These are phyloP conservation scores for Papiliotrema laurentii DNA, from an alignment of 1,284 basidiomycete genomes.

Conservation along the genomic window DNA sequence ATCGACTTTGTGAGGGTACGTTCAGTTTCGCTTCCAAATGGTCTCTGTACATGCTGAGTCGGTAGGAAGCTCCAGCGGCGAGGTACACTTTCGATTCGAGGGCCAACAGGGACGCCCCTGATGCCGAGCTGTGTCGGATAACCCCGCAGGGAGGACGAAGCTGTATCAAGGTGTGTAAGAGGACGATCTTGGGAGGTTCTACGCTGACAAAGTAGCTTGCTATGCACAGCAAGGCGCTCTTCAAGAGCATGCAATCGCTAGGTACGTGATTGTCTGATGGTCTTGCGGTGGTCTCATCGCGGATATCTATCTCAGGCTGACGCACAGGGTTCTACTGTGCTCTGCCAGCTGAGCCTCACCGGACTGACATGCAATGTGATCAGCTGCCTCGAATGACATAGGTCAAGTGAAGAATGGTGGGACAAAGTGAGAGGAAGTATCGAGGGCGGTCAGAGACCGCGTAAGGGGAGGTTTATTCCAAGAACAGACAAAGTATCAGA, in stretches of 20 bases:
- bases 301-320: no score
- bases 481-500: no score
- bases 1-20: constrained; percentile 39
- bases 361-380: constrained; percentile 70
- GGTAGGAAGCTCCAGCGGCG: constrained; percentile 18
- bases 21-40: background rate
- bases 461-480: no score
- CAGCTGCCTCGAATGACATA: constrained; percentile 52
- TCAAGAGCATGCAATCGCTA: constrained; percentile 64
- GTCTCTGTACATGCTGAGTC: background rate
- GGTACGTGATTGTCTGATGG: constrained; percentile 5
- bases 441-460: no score
- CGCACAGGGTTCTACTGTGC: constrained; percentile 65
- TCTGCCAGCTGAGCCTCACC: constrained; percentile 64
- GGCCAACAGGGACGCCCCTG: constrained; percentile 48
- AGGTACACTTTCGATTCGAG: constrained; percentile 47
- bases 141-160: constrained; percentile 50
- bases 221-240: constrained; percentile 64
- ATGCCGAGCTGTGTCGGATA: constrained; percentile 63
- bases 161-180: constrained; percentile 62
- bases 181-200: no score
- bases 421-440: background rate
- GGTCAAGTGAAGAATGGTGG: background rate
- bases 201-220: constrained; percentile 52
- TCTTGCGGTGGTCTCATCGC: background rate